These are phyloP conservation scores for Eucalyptus cladocalyx DNA, from an alignment of 345 rosid species.

Conservation along the genomic window DNA sequence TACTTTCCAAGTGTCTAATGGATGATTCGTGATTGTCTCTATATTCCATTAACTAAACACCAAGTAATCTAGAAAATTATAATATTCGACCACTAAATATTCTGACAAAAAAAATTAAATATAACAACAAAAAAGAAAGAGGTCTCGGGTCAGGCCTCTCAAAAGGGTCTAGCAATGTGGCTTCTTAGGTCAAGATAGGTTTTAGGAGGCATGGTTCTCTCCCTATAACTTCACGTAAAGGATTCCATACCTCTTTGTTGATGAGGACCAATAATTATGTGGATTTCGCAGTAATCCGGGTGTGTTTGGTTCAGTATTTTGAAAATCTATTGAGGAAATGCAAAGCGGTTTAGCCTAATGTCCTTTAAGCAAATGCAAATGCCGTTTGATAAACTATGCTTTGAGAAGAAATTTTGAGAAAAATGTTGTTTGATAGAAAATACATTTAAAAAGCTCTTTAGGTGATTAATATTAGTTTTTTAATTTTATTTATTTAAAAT, in stretches of 20 bases:
- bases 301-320: no score
- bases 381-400: rapidly evolving
- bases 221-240: not conserved
- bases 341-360: no score
- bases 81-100: not conserved
- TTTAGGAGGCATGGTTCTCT: not conserved
- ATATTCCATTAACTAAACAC: not conserved
- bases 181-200: not conserved
- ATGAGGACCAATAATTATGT: not conserved
- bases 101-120: not conserved
- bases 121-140: not conserved
- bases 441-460: no score
- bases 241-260: not conserved
- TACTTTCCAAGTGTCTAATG: not conserved
- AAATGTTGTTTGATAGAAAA: rapidly evolving
- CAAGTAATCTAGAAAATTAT: not conserved
- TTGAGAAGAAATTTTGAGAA: rapidly evolving
- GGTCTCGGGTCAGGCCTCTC: not conserved
- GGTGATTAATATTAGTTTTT: no score
- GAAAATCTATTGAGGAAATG: rapidly evolving
- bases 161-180: not conserved
- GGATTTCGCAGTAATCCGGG: not conserved
- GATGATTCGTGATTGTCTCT: not conserved
- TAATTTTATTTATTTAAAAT: no score
- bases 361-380: rapidly evolving